Evolutionary conservation across 2,329 filamentous ascomycete genomes (phyloP), one percentile per base, ranked within the genome.

Genomic region (Zymoseptoria pseudotritici): DNA sequence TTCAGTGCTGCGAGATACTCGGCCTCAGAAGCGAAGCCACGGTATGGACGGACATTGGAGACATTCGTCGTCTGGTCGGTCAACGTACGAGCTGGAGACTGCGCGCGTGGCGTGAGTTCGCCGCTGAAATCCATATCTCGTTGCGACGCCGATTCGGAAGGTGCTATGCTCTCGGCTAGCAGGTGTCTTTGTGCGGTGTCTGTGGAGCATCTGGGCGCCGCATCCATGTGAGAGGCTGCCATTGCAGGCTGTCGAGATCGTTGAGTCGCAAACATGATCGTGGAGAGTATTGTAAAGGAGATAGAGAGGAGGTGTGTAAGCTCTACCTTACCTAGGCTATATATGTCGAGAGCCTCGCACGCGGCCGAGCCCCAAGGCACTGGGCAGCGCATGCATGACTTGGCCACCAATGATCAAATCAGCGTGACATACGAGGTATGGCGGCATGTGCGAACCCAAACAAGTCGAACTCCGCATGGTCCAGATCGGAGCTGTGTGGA

Each of bases 401-500:
- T 46, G 36, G 36, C 36, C 17, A 17, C 13, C 36, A 46, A 46
- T 46, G 36, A n/a, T 46, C 36, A n/a, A 17, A 5, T 17, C 11
- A n/a, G 36, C 2, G 36, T 46, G 36, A 42, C 11, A 13, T 17
- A n/a, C n/a, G n/a, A n/a, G n/a, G n/a, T n/a, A 3, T 42, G 36
- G 17, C 36, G 36, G 17, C 36, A n/a, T 46, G 36, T 46, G 36
- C 36, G 36, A 46, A 17, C 36, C 36, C 36, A n/a, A 46, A 46
- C 2, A 46, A 7, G 13, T n/a, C 36, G 36, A n/a, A 46, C 36
- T 46, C 13, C 36, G 36, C 5, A n/a, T 46, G 36, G 36, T 17
- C 36, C 36, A 46, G 36, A 46, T 46, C 50, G 50, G 50, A 53
- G 50, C 26, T 53, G 91, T 91, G 71, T 96, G 91, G 0, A 91